phyloP scores from a whole-genome alignment of 108 stramenopile species.

The Poteriospumella lacustris region DNA sequence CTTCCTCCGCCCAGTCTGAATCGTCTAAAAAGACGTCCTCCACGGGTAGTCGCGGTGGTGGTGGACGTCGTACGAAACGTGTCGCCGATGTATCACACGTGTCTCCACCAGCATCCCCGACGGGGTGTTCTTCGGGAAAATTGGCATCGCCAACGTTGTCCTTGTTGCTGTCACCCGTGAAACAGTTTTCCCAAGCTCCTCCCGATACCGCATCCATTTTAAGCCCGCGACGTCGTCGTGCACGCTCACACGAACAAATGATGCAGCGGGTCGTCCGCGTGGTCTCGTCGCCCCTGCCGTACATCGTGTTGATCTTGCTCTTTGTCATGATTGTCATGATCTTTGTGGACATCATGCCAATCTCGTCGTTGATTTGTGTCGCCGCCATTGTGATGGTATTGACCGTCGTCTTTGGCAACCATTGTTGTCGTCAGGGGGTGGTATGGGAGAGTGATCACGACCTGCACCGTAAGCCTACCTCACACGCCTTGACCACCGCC shows the following conservation, averaged over 20 bases:
- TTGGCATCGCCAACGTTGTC: no score
- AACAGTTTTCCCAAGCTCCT: no score
- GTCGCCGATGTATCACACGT: no score
- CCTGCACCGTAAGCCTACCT: neutral
- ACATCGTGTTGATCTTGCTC: neutral
- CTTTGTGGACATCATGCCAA: slow-evolving; percentile 28
- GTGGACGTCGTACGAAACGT: no score
- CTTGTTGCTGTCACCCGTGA: no score
- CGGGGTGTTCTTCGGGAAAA: no score
- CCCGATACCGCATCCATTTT: no score
- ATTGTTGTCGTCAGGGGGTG: neutral
- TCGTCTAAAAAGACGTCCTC: no score
- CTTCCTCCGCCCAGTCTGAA: no score
- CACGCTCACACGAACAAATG: neutral
- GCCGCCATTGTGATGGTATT: slow-evolving; percentile 15
- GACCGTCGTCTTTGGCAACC: slow-evolving; percentile 15
- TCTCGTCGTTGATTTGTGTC: slow-evolving; percentile 16
- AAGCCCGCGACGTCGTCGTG: neutral
- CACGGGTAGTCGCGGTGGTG: no score
- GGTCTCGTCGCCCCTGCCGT: slow-evolving; percentile 14
- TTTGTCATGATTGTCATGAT: slow-evolving; percentile 22
- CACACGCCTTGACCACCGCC: neutral
- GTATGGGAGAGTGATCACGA: neutral
- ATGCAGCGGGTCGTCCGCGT: neutral
- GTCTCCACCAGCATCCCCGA: no score